Evolutionary conservation across 1,284 basidiomycete species (phyloP).

Genomic region (Puccinia brachypodii): DNA sequence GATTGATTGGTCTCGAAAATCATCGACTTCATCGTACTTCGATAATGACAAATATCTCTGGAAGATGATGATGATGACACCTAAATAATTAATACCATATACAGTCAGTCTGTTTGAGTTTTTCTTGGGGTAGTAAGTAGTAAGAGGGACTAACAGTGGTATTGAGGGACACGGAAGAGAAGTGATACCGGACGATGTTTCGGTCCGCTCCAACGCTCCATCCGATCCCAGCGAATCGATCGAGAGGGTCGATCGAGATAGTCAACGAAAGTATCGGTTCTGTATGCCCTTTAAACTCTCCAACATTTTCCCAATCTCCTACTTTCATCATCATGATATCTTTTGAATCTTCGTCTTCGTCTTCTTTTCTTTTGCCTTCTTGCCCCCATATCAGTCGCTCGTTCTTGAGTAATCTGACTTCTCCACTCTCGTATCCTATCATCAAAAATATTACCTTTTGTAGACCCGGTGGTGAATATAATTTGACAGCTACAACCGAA

Average conservation of each 20-base stretch:
- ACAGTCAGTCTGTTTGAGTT: not conserved
- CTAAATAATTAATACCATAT: no score
- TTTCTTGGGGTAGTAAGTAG: not conserved
- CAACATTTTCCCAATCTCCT: constrained; percentile 19
- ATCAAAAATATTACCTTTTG: constrained; percentile 1
- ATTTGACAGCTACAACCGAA: constrained; percentile 19
- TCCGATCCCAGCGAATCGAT: constrained; percentile 30
- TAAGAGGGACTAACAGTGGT: not conserved
- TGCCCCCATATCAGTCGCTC: not conserved
- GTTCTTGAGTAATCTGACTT: not conserved
- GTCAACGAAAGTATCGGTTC: constrained; percentile 27
- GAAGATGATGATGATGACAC: not conserved
- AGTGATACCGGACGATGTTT: constrained; percentile 29
- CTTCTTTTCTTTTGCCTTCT: no score
- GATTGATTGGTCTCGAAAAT: constrained; percentile 15
- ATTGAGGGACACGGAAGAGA: not conserved
- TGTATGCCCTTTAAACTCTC: constrained; percentile 13
- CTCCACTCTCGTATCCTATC: constrained; percentile 39
- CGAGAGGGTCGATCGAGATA: not conserved
- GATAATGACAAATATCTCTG: not conserved
- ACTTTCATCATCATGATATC: not conserved
- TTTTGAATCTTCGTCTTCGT: not conserved
- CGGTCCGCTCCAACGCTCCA: constrained; percentile 40
- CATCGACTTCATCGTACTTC: not conserved
- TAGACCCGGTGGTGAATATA: not conserved